These are phyloP conservation scores for Exophiala sp. DNA, from an alignment of 2,329 filamentous ascomycete species.

Conservation along the genomic window DNA sequence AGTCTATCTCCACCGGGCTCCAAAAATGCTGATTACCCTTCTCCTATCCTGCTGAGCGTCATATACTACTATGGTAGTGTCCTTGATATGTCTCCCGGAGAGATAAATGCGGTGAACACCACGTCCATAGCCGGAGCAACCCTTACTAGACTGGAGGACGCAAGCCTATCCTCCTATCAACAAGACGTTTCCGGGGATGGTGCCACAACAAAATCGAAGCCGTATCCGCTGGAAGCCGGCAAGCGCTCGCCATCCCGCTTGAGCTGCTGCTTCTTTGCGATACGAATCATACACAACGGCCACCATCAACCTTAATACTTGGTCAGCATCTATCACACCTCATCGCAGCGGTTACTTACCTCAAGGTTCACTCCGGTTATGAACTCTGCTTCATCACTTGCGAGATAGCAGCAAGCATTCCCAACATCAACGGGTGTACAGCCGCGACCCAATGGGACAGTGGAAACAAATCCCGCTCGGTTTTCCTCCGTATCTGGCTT, in stretches of 20 bases:
- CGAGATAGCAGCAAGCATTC: slow-evolving; percentile 66
- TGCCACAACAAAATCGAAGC: no score
- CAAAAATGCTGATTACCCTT: no score
- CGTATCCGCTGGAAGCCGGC: background rate
- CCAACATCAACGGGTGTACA: slow-evolving; percentile 56
- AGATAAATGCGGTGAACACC: no score
- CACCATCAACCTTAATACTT: background rate
- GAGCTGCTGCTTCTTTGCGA: background rate
- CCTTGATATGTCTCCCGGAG: no score
- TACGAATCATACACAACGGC: background rate
- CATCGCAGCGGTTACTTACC: background rate
- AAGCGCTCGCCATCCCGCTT: background rate
- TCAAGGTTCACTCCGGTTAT: slow-evolving; percentile 44
- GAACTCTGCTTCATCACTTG: slow-evolving; percentile 67
- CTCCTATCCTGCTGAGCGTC: no score
- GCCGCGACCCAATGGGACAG: slow-evolving; percentile 43
- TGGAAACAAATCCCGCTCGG: slow-evolving; percentile 40
- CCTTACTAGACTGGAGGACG: no score
- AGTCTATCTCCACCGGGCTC: no score
- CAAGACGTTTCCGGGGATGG: no score
- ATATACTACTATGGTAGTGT: no score
- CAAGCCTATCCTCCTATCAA: no score
- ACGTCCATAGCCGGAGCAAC: no score
- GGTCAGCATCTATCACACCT: background rate
- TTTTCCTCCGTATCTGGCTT: slow-evolving; percentile 45